phyloP scores from a whole-genome alignment of 2,329 filamentous ascomycete species.

The Exophiala spinifera region DNA sequence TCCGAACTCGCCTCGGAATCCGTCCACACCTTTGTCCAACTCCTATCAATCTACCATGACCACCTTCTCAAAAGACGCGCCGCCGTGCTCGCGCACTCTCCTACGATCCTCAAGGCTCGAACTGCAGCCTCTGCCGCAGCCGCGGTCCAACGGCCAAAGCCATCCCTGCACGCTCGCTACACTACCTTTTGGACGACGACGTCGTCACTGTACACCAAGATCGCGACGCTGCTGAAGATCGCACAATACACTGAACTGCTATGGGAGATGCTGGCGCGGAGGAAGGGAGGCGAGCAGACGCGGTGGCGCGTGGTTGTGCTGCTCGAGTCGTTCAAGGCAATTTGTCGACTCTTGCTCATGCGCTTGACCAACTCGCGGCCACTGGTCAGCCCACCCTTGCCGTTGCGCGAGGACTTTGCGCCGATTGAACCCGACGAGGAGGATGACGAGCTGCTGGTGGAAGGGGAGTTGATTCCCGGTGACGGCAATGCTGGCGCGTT shows the following conservation, averaged over 20 bases:
- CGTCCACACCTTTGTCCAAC: constrained; percentile 41
- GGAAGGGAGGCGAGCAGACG: constrained; percentile 71
- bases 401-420: constrained; percentile 70
- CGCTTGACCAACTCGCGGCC: constrained; percentile 79
- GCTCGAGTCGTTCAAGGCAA: constrained; percentile 79
- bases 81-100: constrained; percentile 66
- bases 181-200: constrained; percentile 61
- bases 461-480: constrained; percentile 39
- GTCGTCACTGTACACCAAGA: constrained; percentile 70
- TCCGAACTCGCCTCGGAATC: constrained; percentile 91
- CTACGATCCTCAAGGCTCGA: constrained; percentile 38
- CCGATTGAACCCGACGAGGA: constrained; percentile 54
- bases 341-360: constrained; percentile 76
- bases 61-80: constrained; percentile 28
- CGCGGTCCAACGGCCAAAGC: constrained; percentile 36
- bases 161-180: constrained; percentile 60
- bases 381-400: constrained; percentile 76
- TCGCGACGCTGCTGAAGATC: constrained; percentile 80
- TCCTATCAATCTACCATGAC: constrained; percentile 24
- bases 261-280: constrained; percentile 96
- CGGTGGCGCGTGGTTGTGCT: constrained; percentile 85
- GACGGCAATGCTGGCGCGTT: constrained; percentile 34
- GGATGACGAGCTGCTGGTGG: constrained; percentile 49
- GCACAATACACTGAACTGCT: constrained; percentile 92
- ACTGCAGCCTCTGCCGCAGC: neutral